phyloP scores from a whole-genome alignment of 805 yeast genomes.

The Maudiozyma bulderi region DNA sequence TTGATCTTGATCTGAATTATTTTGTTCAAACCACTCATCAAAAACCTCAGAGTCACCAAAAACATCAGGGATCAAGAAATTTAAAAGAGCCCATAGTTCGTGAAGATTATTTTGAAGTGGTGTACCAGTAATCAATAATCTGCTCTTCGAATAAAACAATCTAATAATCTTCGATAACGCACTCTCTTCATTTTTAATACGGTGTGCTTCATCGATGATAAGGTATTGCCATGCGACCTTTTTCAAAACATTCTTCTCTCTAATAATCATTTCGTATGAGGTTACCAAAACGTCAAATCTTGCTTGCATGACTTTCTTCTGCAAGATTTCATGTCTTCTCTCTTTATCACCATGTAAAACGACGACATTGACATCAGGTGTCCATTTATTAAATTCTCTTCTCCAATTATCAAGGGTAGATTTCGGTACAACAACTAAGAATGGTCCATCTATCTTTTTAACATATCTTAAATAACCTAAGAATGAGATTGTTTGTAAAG shows the following conservation, averaged over 20 bases:
- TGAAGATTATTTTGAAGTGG: conserved; percentile 92
- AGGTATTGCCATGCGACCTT: conserved; percentile 90
- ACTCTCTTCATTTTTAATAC: conserved; percentile 91
- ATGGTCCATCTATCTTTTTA: conserved; percentile 78
- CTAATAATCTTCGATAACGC: conserved; percentile 88
- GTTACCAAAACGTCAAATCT: conserved; percentile 86
- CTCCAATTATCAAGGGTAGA: conserved; percentile 95
- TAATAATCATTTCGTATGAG: conserved; percentile 85
- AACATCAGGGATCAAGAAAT: conserved; percentile 86
- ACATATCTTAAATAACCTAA: conserved; percentile 78
- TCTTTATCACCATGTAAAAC: conserved; percentile 88
- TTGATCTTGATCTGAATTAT: conserved; percentile 45
- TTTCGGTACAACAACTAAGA: conserved; percentile 85
- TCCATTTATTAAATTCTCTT: conserved; percentile 90
- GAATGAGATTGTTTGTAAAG: conserved; percentile 88
- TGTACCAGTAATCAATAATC: conserved; percentile 88
- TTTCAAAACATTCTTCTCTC: conserved; percentile 73
- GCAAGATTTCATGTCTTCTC: conserved; percentile 53
- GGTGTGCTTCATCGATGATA: conserved; percentile 91
- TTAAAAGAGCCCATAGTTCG: conserved; percentile 91
- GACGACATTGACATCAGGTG: conserved; percentile 81
- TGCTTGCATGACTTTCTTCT: conserved; percentile 50
- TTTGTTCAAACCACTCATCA: conserved; percentile 74
- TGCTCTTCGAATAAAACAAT: conserved; percentile 71
- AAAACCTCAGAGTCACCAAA: conserved; percentile 85